phyloP scores from a whole-genome alignment of 331 rosid species.

The Quercus tomentella region DNA sequence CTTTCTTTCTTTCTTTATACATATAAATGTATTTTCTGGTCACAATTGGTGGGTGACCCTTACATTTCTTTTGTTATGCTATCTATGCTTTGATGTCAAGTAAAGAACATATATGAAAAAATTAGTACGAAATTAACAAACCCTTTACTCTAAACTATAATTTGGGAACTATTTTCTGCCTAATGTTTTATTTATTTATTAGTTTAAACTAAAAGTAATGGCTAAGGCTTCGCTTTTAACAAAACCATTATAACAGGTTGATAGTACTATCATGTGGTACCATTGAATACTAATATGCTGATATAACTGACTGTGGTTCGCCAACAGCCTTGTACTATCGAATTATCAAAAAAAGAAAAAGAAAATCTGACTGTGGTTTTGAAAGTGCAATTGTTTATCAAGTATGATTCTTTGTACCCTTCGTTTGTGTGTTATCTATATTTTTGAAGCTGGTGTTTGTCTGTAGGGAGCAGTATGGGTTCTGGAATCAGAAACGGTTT shows the following conservation, averaged over 20 bases:
- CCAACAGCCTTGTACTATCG: too few species aligned
- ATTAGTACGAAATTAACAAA: neutral
- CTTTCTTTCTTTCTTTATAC: neutral
- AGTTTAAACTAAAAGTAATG: neutral
- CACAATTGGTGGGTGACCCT: neutral
- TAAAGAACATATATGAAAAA: neutral
- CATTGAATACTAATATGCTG: neutral
- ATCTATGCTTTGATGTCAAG: neutral
- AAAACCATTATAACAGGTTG: neutral
- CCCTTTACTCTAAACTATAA: neutral
- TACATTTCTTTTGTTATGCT: neutral
- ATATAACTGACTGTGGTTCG: neutral
- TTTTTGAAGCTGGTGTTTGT: neutral
- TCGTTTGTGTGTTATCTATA: neutral
- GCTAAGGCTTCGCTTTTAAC: neutral
- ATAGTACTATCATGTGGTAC: neutral
- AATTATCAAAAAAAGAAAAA: too few species aligned
- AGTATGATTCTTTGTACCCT: neutral
- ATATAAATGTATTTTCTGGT: neutral
- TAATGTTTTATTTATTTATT: neutral
- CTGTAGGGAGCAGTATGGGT: conserved; percentile 83
- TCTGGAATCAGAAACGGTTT: conserved; percentile 58
- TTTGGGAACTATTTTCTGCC: neutral
- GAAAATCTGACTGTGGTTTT: neutral
- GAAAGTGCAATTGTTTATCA: neutral